These are phyloP conservation scores for Botrytis byssoidea DNA, from an alignment of 2,329 filamentous ascomycete genomes.

Conservation along the genomic window DNA sequence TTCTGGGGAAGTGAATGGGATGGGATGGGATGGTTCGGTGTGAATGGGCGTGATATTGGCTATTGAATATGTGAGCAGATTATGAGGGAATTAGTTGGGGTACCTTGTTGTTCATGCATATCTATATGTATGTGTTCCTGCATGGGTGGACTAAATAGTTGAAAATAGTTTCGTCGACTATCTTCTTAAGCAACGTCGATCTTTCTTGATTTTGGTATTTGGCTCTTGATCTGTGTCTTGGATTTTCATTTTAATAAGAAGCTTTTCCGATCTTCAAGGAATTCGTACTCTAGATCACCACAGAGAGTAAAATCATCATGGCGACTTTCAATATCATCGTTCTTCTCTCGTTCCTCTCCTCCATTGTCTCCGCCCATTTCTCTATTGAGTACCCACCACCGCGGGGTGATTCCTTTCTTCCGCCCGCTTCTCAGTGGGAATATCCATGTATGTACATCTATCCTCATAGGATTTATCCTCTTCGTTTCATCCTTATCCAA, in stretches of 20 bases:
- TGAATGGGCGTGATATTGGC: neutral
- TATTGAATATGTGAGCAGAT: constrained; percentile 15
- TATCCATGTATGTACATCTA: constrained; percentile 20
- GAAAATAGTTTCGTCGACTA: no score
- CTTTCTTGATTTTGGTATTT: neutral
- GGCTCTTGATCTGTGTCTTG: neutral
- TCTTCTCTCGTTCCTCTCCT: neutral
- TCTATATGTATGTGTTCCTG: neutral
- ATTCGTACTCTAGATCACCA: no score
- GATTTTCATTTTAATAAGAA: neutral
- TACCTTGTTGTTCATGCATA: neutral
- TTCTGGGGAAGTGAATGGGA: neutral
- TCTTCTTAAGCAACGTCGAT: neutral
- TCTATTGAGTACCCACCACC: constrained; percentile 19
- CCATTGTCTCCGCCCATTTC: constrained; percentile 22
- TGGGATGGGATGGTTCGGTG: neutral
- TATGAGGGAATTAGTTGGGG: constrained; percentile 8
- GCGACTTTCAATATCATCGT: neutral
- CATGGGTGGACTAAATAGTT: neutral
- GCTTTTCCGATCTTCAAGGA: neutral
- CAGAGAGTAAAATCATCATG: neutral
- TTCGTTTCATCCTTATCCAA: no score
- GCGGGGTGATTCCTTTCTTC: constrained; percentile 19
- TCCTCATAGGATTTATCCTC: neutral
- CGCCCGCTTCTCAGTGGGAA: constrained; percentile 21